phyloP scores from a whole-genome alignment of 2,329 filamentous ascomycete species.

The Apiospora aurea region DNA sequence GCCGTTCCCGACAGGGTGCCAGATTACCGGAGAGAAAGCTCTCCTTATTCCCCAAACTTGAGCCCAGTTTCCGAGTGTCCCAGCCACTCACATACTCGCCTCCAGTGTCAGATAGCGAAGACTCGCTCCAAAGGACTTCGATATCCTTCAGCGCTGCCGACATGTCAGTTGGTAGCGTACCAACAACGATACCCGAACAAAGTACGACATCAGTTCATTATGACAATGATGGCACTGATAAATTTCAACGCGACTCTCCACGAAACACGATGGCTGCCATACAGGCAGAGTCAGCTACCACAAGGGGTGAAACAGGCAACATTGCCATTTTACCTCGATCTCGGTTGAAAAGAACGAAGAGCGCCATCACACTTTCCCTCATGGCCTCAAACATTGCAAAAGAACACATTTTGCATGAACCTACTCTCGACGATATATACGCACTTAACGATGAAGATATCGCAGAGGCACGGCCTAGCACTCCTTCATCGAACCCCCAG shows the following conservation, averaged over 20 bases:
- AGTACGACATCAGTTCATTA: neutral
- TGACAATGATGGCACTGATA: neutral
- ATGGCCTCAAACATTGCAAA: conserved; percentile 34
- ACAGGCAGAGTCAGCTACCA: neutral
- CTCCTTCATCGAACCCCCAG: conserved; percentile 29
- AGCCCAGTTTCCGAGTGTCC: conserved; percentile 26
- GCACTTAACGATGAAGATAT: conserved; percentile 65
- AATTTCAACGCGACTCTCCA: conserved; percentile 37
- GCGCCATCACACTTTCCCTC: conserved; percentile 39
- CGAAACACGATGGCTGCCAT: conserved; percentile 35
- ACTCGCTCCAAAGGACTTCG: conserved; percentile 22
- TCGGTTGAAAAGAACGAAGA: conserved; percentile 36
- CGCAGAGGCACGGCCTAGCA: conserved; percentile 50
- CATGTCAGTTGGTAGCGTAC: neutral
- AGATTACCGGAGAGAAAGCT: conserved; percentile 28
- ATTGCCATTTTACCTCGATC: conserved; percentile 29
- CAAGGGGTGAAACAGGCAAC: neutral
- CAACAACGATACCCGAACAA: conserved; percentile 16
- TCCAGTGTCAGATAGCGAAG: conserved; percentile 33
- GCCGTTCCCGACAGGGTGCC: conserved; percentile 24
- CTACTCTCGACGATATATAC: conserved; percentile 61
- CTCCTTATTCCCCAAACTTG: conserved; percentile 30
- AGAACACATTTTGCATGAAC: conserved; percentile 54
- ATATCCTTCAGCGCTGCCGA: conserved; percentile 25
- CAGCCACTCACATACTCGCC: conserved; percentile 31